These are phyloP conservation scores for Vanilla planifolia DNA, from an alignment of 106 monocot species.

Conservation along the genomic window DNA sequence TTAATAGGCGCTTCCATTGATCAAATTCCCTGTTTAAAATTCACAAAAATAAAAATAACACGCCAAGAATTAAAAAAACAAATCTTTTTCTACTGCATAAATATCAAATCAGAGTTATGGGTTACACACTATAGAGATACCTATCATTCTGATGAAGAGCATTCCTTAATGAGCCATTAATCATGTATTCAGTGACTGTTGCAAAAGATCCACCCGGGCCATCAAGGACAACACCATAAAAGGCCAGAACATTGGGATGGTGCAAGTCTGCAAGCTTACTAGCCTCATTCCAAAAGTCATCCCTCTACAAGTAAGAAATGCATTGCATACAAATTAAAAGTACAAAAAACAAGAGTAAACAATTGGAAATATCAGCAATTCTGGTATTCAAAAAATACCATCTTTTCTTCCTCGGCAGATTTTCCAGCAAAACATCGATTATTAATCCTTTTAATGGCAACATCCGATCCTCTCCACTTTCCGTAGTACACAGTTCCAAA, in stretches of 20 bases:
- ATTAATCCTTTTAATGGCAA: slow-evolving; percentile 53
- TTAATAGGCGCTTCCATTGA: slow-evolving; percentile 27
- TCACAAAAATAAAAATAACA: neutral
- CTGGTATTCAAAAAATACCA: slow-evolving; percentile 9
- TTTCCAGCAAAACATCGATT: slow-evolving; percentile 41
- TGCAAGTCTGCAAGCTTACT: slow-evolving; percentile 48
- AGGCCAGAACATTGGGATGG: slow-evolving; percentile 61
- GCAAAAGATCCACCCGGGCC: slow-evolving; percentile 51
- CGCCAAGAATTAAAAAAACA: neutral
- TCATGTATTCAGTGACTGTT: slow-evolving; percentile 61
- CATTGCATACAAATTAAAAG: neutral
- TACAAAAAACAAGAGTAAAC: neutral
- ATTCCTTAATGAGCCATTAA: slow-evolving; percentile 49
- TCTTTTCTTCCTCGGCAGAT: slow-evolving; percentile 33
- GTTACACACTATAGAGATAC: slow-evolving; percentile 16
- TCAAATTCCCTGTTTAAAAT: slow-evolving; percentile 25
- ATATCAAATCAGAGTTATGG: neutral
- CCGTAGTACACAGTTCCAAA: slow-evolving; percentile 59
- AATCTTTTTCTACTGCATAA: neutral
- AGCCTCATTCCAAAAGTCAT: slow-evolving; percentile 64
- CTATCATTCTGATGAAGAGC: slow-evolving; percentile 35
- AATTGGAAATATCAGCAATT: neutral
- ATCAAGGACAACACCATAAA: slow-evolving; percentile 61
- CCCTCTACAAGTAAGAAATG: slow-evolving; percentile 11
- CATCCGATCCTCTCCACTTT: slow-evolving; percentile 53